Base-by-base conservation (phyloP, 2,329 filamentous ascomycete species). In the Neurospora sp. region DNA sequence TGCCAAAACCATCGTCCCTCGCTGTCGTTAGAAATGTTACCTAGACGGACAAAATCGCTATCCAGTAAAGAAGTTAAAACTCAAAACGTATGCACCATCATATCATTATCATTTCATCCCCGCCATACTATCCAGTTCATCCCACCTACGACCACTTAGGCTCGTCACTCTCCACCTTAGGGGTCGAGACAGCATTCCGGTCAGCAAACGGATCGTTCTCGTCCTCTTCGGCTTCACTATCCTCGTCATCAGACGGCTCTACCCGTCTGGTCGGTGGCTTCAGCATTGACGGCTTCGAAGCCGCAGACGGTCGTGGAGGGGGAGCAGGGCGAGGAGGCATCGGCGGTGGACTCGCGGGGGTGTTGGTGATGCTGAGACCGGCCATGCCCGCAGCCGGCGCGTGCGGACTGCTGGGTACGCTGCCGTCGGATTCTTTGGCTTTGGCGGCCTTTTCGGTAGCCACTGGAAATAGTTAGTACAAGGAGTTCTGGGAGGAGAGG, bases 181-280 rank as follows among this genome's bases (percentile, higher is more conserved):
- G 78, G 28, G 79, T 81, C 23, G 72, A 73, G 3, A 92, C 85
- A 4, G 89, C 91, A 77, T 97, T 94, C 57, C 87, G 87, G 78
- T 97, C 93, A 4, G 91, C 92, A 78, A 97, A 97, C 0, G 93
- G 93, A 77, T 97, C 88, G 73, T 96, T 87, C n/a, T 93, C 91
- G 62, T 93, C 90, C n/a, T 91, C 89, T 8, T 91, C 89, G 2
- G 87, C 87, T 8, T 84, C 82, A n/a, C 85, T 81, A 17, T 77
- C 75, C 38, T 80, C 82, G 2, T 82, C 81, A 71, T 88, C 85
- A 43, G 76, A 75, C 19, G 79, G 74, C 33, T 79, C 81, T 71
- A 81, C 80, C n/a, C 79, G 76, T 23, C 74, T 74, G 28, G 76
- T 80, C 3, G 83, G 84, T 69, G 84, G 81, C 11, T 83, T 81